Evolutionary conservation across 2,329 filamentous ascomycete species (phyloP).

Genomic region (Ceratocystis cacaofunesta): DNA sequence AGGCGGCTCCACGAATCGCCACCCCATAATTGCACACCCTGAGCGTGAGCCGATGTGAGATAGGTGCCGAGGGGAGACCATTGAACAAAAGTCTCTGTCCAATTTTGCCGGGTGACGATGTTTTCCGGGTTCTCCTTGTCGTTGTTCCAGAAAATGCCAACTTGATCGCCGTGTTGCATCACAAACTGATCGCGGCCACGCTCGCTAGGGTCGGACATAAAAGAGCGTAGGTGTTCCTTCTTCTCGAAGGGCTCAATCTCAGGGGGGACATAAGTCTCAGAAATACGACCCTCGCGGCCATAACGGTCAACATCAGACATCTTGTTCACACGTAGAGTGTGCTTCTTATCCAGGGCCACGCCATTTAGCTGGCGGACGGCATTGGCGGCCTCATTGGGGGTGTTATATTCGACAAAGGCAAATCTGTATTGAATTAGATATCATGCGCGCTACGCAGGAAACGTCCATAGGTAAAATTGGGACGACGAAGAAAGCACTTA

Average conservation of each 20-base stretch:
- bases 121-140: conserved; percentile 79
- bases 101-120: conserved; percentile 82
- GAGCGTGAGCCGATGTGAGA: conserved; percentile 84
- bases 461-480: not conserved
- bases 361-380: conserved; percentile 80
- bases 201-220: conserved; percentile 63
- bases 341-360: conserved; percentile 86
- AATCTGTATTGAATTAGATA: conserved; percentile 44
- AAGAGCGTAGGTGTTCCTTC: conserved; percentile 88
- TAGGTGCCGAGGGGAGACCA: conserved; percentile 95
- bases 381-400: conserved; percentile 73
- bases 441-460: not conserved
- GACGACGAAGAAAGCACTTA: conserved; percentile 30
- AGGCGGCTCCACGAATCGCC: conserved; percentile 78
- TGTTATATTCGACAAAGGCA: conserved; percentile 92
- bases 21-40: conserved; percentile 96
- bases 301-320: conserved; percentile 95
- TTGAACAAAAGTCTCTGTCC: conserved; percentile 96
- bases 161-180: conserved; percentile 81
- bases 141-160: conserved; percentile 97
- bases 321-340: conserved; percentile 93
- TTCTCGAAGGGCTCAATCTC: conserved; percentile 79
- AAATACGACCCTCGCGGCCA: conserved; percentile 80
- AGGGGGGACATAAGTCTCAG: conserved; percentile 77
- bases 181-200: conserved; percentile 90